A percentile compares a stretch with the other conserved stretches of the same genome.
Conservation (phyloP, 2,329 filamentous ascomycete species). For the Neonectria sp. region DNA sequence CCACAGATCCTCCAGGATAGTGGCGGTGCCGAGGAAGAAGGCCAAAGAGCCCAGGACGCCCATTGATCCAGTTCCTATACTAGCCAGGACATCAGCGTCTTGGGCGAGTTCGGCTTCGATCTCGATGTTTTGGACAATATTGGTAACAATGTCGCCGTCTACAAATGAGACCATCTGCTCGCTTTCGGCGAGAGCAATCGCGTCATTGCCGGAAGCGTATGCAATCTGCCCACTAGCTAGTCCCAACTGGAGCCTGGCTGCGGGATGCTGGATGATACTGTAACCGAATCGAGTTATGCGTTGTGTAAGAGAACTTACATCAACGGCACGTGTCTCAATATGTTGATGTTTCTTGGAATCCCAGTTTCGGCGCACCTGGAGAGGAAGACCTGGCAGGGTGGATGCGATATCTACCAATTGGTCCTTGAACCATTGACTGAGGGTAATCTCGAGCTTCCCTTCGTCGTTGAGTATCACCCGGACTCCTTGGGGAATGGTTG, state of each 20-base stretch:
- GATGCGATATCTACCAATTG: neutral
- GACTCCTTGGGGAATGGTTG: neutral
- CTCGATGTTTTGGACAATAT: neutral
- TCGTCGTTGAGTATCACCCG: neutral
- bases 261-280: neutral
- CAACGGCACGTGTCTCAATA: neutral
- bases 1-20: neutral
- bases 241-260: neutral
- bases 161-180: neutral
- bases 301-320: neutral
- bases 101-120: neutral
- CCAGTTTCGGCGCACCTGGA: neutral
- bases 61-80: neutral
- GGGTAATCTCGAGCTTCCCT: slow-evolving; percentile 4
- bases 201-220: neutral
- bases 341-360: neutral
- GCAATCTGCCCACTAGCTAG: neutral
- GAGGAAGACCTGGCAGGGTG: neutral
- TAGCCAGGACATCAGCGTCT: neutral
- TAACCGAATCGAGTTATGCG: neutral
- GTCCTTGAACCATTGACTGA: neutral
- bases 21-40: neutral
- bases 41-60: neutral
- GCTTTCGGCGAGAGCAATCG: neutral
- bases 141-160: neutral